phyloP scores from a whole-genome alignment of 768 basidiomycete species.

The Xerocomellus intermedius region DNA sequence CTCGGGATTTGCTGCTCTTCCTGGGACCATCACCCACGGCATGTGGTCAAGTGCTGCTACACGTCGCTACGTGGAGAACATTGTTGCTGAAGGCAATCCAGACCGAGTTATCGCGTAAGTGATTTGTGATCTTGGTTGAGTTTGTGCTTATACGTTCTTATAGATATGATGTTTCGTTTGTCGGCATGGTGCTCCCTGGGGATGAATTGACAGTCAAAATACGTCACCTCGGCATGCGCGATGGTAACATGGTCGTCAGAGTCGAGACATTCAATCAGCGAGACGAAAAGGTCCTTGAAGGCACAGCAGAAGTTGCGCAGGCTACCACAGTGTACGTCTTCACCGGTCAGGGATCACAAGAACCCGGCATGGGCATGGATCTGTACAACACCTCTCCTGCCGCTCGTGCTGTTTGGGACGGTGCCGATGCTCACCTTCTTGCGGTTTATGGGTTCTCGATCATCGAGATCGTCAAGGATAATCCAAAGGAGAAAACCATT shows the following conservation, averaged over 20 bases:
- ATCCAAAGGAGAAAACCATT: constrained; percentile 96
- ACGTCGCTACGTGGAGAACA: constrained; percentile 86
- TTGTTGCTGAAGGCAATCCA: constrained; percentile 90
- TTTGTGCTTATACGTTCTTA: constrained; percentile 3
- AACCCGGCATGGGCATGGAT: constrained; percentile 99
- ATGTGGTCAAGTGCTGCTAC: constrained; percentile 97
- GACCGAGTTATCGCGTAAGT: constrained; percentile 86
- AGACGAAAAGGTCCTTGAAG: constrained; percentile 90
- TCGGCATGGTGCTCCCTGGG: constrained; percentile 94
- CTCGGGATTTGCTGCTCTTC: constrained; percentile 87
- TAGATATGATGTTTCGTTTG: constrained; percentile 92
- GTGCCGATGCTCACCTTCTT: constrained; percentile 88
- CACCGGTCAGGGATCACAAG: constrained; percentile 98
- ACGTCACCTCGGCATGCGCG: constrained; percentile 87
- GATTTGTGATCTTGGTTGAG: constrained; percentile 1
- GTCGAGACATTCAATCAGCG: constrained; percentile 81
- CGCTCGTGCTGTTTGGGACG: constrained; percentile 96
- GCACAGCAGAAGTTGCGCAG: constrained; percentile 91
- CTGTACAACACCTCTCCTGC: constrained; percentile 91
- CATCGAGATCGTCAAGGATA: constrained; percentile 97
- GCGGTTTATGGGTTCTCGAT: constrained; percentile 99
- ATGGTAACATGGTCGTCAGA: constrained; percentile 90
- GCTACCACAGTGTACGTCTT: constrained; percentile 94
- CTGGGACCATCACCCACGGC: constrained; percentile 96
- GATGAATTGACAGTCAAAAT: constrained; percentile 86